Conservation (phyloP, 352 stramenopile genomes). For the Phytopythium montanum region DNA sequence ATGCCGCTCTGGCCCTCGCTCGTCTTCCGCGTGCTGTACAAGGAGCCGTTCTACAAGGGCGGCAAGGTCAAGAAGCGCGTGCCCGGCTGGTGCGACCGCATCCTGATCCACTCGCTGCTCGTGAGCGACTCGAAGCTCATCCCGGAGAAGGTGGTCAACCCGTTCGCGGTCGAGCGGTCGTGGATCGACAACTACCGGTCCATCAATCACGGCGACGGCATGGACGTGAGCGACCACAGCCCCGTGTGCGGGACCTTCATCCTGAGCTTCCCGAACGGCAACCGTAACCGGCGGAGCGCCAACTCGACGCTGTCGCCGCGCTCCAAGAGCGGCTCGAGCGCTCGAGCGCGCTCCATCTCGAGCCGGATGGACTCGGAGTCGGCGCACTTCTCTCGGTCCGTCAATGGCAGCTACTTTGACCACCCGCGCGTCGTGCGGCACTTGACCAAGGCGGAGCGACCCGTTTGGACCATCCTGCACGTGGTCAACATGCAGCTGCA, state of each 20-base stretch:
- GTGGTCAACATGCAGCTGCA: slow-evolving; percentile 76
- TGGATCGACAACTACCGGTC: slow-evolving; percentile 81
- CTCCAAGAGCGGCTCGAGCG: slow-evolving; percentile 17
- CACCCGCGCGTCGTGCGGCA: slow-evolving; percentile 65
- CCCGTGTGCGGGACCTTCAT: slow-evolving; percentile 76
- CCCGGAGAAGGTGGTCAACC: slow-evolving; percentile 70
- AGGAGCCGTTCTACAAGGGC: slow-evolving; percentile 89
- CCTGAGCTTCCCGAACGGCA: slow-evolving; percentile 53
- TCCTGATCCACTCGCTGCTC: slow-evolving; percentile 78
- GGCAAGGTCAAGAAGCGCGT: slow-evolving; percentile 89
- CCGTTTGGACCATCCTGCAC: slow-evolving; percentile 63
- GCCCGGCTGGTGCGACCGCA: slow-evolving; percentile 84
- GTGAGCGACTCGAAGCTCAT: slow-evolving; percentile 78
- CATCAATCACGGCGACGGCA: slow-evolving; percentile 75
- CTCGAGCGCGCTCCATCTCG: slow-evolving; percentile 46
- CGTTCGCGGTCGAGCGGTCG: slow-evolving; percentile 28
- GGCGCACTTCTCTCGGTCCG: slow-evolving; percentile 23
- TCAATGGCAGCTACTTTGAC: slow-evolving; percentile 72
- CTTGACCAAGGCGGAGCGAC: slow-evolving; percentile 46
- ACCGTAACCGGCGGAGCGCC: slow-evolving; percentile 7
- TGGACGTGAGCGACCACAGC: slow-evolving; percentile 84
- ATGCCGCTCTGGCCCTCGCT: slow-evolving; percentile 64
- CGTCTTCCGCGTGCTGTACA: slow-evolving; percentile 81
- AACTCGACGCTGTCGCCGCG: slow-evolving; percentile 11
- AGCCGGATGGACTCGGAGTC: slow-evolving; percentile 16